These are phyloP conservation scores for Thermothielavioides terrestris DNA, from an alignment of 495 filamentous ascomycete species.

Conservation along the genomic window DNA sequence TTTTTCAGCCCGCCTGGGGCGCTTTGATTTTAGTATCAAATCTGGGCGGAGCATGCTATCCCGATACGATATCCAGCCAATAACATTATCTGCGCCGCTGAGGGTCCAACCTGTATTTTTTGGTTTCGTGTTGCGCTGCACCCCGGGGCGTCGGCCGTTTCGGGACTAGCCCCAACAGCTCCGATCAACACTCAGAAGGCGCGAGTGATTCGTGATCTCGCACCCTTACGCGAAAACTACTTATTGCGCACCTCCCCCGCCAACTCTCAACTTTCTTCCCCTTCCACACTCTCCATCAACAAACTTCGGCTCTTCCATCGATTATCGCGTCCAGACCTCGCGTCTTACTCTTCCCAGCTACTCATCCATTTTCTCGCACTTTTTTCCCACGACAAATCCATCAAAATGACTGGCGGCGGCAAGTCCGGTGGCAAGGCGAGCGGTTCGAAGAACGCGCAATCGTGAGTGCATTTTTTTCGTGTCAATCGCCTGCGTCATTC, in stretches of 20 bases:
- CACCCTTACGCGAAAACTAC: slow-evolving; percentile 45
- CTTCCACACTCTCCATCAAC: slow-evolving; percentile 30
- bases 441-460: slow-evolving; percentile 94
- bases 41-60: background rate
- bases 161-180: slow-evolving; percentile 34
- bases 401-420: slow-evolving; percentile 97
- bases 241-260: slow-evolving; percentile 43
- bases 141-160: slow-evolving; percentile 19
- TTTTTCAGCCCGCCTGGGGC: background rate
- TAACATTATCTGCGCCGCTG: slow-evolving; percentile 8
- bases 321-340: slow-evolving; percentile 11
- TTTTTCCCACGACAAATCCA: slow-evolving; percentile 28
- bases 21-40: slow-evolving; percentile 2
- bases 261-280: slow-evolving; percentile 28
- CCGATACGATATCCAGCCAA: slow-evolving; percentile 4
- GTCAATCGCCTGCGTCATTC: slow-evolving; percentile 1
- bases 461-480: slow-evolving; percentile 53
- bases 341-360: slow-evolving; percentile 23
- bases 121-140: background rate
- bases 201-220: slow-evolving; percentile 39
- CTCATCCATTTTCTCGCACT: slow-evolving; percentile 26
- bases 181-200: slow-evolving; percentile 25
- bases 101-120: slow-evolving; percentile 12
- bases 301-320: slow-evolving; percentile 24
- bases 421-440: slow-evolving; percentile 98